A percentile compares a stretch with the other conserved stretches of the same genome.
Evolutionary conservation across 352 stramenopile genomes (phyloP).

Genomic region (Albugo laibachii): DNA sequence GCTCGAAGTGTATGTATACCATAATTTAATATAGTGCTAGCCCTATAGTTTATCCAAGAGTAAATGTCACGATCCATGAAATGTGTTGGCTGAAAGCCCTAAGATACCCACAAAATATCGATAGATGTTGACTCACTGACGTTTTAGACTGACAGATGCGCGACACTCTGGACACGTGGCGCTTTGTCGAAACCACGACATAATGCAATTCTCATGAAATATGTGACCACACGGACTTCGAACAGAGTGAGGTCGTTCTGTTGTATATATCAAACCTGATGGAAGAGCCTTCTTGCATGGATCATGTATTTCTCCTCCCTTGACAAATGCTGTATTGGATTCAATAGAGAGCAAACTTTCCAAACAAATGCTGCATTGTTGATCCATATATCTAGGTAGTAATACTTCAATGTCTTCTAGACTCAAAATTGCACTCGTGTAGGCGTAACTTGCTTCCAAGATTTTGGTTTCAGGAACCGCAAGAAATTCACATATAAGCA

Average conservation of each 20-base stretch:
- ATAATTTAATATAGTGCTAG: too few relatives aligned
- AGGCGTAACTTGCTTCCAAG: slow-evolving; percentile 24
- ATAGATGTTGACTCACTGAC: too few relatives aligned
- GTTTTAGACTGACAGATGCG: slow-evolving; percentile 10
- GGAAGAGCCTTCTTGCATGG: slow-evolving; percentile 14
- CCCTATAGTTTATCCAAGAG: too few relatives aligned
- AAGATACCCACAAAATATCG: too few relatives aligned
- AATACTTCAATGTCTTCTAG: slow-evolving; percentile 27
- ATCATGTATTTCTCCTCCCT: slow-evolving; percentile 1
- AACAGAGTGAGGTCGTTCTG: not conserved
- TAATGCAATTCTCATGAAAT: slow-evolving; percentile 49
- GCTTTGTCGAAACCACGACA: slow-evolving; percentile 40
- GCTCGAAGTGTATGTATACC: too few relatives aligned
- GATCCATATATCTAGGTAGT: slow-evolving; percentile 12
- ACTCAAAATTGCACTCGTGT: slow-evolving; percentile 34
- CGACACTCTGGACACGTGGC: slow-evolving; percentile 35
- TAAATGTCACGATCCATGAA: too few relatives aligned
- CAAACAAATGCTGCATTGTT: slow-evolving; percentile 38
- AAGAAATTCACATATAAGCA: slow-evolving; percentile 31
- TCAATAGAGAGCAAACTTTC: slow-evolving; percentile 13
- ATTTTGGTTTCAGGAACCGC: slow-evolving; percentile 20
- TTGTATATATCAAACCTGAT: not conserved
- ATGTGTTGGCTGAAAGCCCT: too few relatives aligned
- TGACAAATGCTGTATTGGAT: slow-evolving; percentile 1
- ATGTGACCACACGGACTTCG: slow-evolving; percentile 23